phyloP scores from a whole-genome alignment of 306 rosid species.

The Trichosanthes cucumerina region DNA sequence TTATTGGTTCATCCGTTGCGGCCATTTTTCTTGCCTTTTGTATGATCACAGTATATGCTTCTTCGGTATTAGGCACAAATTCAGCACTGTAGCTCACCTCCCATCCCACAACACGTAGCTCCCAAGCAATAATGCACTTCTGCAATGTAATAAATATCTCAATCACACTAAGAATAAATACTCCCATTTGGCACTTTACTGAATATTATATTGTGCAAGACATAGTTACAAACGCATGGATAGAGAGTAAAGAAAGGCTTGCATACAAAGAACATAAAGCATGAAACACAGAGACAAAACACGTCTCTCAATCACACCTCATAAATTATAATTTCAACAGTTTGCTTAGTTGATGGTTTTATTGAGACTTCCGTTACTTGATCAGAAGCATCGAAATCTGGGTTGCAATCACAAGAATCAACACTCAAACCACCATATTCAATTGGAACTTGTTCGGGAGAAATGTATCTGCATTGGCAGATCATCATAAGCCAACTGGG shows the following conservation, averaged over 20 bases:
- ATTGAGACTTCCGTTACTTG: conserved; percentile 45
- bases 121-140: conserved; percentile 88
- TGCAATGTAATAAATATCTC: conserved; percentile 24
- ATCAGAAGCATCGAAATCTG: conserved; percentile 64
- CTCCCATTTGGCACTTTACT: not conserved
- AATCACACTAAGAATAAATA: not conserved
- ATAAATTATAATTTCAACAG: conserved; percentile 78
- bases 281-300: not conserved
- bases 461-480: conserved; percentile 42
- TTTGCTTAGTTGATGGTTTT: conserved; percentile 82
- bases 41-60: conserved; percentile 49
- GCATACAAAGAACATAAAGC: not conserved
- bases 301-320: conserved; percentile 43
- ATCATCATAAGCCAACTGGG: not conserved
- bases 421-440: conserved; percentile 92
- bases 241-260: not conserved
- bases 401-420: conserved; percentile 86
- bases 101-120: conserved; percentile 96
- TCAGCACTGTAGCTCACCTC: conserved; percentile 81
- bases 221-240: not conserved
- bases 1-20: conserved; percentile 69
- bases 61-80: conserved; percentile 61
- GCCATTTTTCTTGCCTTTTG: conserved; percentile 68
- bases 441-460: conserved; percentile 82
- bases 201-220: not conserved